Evolutionary conservation across 73 alveolate species (phyloP), one percentile per base, ranked within the genome.

Genomic region (Blepharisma stoltei): DNA sequence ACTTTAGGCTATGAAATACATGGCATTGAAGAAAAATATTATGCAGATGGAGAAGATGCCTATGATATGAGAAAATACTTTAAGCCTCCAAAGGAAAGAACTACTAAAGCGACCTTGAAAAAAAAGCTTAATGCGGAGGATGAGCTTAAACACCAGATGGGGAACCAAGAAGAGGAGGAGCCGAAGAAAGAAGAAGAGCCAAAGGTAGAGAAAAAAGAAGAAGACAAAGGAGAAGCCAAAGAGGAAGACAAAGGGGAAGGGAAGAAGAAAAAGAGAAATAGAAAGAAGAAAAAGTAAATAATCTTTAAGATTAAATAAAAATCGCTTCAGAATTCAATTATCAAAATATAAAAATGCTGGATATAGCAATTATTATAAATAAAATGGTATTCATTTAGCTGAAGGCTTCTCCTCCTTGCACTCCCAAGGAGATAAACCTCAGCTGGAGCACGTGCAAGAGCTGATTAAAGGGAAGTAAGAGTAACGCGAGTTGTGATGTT

Each of bases 11-110:
- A 86, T 87, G 87, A 90, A 73, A 89, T 70, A 38, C 49, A 78
- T 83, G 93, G 87, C 11, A 67, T 81, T 37, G 99, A 93, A 67
- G 84, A 83, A 37, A 87, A 83, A 67, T 93, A 95, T 87, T 95
- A 94, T 69, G 98, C 98, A 23, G 98, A 95, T 83, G 95, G 91
- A 0, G 99, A 95, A 73, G 97, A 95, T 83, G 99, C 99, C n/a
- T 88, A 83, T 55, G 95, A 95, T 80, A 95, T 95, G 99, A 84
- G 95, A 25, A 91, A 94, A 77, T 85, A 75, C 88, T 95, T 95
- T 78, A 82, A 86, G 55, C 54, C 54, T 43, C 80, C 73, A 46
- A 81, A 81, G 52, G 70, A 70, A 45, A 52, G 49, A 41, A 54
- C 23, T 60, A 25, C 11, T 14, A 73, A 52, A 45, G 70, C 20